phyloP scores from a whole-genome alignment of 495 filamentous ascomycete species.

The Rhypophila decipiens region DNA sequence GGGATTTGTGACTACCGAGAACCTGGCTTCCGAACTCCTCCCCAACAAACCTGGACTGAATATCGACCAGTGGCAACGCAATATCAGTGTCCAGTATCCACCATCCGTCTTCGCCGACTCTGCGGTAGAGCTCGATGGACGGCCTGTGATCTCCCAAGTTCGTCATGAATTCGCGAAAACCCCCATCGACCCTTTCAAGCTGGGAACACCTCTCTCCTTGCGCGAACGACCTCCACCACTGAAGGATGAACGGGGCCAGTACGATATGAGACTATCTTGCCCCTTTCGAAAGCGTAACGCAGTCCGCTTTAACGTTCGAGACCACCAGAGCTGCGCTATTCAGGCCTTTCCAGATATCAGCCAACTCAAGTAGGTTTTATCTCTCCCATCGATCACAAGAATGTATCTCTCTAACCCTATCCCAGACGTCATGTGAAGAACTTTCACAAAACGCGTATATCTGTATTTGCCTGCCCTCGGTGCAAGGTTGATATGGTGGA shows the following conservation, averaged over 20 bases:
- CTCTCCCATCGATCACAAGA: neutral
- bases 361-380: neutral
- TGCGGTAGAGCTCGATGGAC: too few relatives aligned
- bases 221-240: too few relatives aligned
- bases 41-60: neutral
- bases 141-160: neutral
- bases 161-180: neutral
- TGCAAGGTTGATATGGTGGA: neutral
- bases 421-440: neutral
- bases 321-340: slow-evolving; percentile 2
- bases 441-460: neutral
- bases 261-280: slow-evolving; percentile 1
- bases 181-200: neutral
- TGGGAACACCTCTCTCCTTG: neutral
- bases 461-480: neutral
- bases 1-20: slow-evolving; percentile 7
- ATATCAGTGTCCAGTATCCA: neutral
- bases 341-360: neutral
- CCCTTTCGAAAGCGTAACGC: slow-evolving; percentile 2
- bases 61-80: neutral
- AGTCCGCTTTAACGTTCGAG: slow-evolving; percentile 2
- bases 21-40: neutral
- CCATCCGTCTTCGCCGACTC: neutral
- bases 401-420: neutral
- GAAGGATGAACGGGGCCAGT: too few relatives aligned